Conservation (phyloP, 768 basidiomycete species). For the Termitomyces sp. region DNA sequence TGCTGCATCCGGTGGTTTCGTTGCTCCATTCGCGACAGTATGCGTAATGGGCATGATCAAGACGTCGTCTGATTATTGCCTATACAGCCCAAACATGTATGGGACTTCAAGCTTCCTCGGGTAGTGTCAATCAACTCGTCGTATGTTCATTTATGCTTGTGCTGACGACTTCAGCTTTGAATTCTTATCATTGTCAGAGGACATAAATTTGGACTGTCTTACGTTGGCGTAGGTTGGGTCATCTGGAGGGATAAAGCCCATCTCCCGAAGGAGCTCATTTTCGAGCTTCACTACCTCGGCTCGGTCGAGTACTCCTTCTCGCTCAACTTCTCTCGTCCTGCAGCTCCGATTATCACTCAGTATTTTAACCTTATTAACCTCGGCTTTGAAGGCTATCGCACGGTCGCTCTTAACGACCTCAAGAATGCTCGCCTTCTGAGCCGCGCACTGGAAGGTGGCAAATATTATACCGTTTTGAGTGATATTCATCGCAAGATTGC, state of each 20-base stretch:
- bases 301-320: slow-evolving; percentile 75
- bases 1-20: slow-evolving; percentile 64
- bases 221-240: slow-evolving; percentile 67
- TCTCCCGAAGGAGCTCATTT: slow-evolving; percentile 70
- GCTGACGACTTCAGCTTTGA: no score
- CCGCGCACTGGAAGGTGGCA: slow-evolving; percentile 55
- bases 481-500: slow-evolving; percentile 46
- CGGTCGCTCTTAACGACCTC: slow-evolving; percentile 45
- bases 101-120: slow-evolving; percentile 64
- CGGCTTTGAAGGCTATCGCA: slow-evolving; percentile 55
- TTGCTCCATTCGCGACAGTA: slow-evolving; percentile 58
- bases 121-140: slow-evolving; percentile 62
- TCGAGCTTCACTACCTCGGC: slow-evolving; percentile 59
- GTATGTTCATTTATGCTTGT: slow-evolving; percentile 22
- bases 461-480: slow-evolving; percentile 51
- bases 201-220: slow-evolving; percentile 59
- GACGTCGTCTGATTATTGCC: slow-evolving; percentile 23
- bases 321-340: slow-evolving; percentile 60
- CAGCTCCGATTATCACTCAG: slow-evolving; percentile 61
- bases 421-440: slow-evolving; percentile 63
- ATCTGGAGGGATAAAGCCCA: slow-evolving; percentile 62
- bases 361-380: slow-evolving; percentile 65
- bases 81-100: slow-evolving; percentile 49
- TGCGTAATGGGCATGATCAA: slow-evolving; percentile 10
- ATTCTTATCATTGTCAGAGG: slow-evolving; percentile 33